Percentiles rank a stretch among this genome's conserved stretches.
These are phyloP conservation scores for Fusarium transvaalense DNA, from an alignment of 2,329 filamentous ascomycete genomes.

Conservation along the genomic window DNA sequence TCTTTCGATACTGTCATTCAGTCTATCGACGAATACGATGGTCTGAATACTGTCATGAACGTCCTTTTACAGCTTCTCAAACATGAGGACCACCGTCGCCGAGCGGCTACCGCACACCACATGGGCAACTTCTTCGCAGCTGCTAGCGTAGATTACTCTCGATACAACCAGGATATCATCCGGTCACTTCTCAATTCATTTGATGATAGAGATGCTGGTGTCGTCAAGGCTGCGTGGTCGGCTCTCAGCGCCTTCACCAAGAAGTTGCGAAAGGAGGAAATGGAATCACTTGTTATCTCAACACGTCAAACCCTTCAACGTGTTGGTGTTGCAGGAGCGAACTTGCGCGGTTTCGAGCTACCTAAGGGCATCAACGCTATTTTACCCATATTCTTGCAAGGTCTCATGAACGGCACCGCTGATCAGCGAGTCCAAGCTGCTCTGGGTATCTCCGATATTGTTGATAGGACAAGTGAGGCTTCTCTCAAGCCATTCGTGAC, in stretches of 20 bases:
- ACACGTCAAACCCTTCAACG: slow-evolving; percentile 88
- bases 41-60: slow-evolving; percentile 95
- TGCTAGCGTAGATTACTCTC: slow-evolving; percentile 87
- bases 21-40: slow-evolving; percentile 96
- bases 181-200: slow-evolving; percentile 91
- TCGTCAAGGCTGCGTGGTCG: slow-evolving; percentile 90
- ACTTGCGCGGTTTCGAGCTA: slow-evolving; percentile 87
- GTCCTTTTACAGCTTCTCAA: slow-evolving; percentile 89
- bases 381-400: slow-evolving; percentile 95
- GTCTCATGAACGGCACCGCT: slow-evolving; percentile 93
- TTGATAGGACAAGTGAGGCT: slow-evolving; percentile 89
- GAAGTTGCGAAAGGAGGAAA: slow-evolving; percentile 93
- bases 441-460: slow-evolving; percentile 93
- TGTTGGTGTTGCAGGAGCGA: slow-evolving; percentile 86
- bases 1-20: slow-evolving; percentile 91
- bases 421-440: slow-evolving; percentile 94
- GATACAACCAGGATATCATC: slow-evolving; percentile 96
- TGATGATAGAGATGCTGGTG: slow-evolving; percentile 83
- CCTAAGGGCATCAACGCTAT: slow-evolving; percentile 98
- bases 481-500: slow-evolving; percentile 95
- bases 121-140: slow-evolving; percentile 87
- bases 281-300: slow-evolving; percentile 91
- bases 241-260: slow-evolving; percentile 90
- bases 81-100: slow-evolving; percentile 89
- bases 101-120: slow-evolving; percentile 82